Conservation (phyloP, 2,329 filamentous ascomycete genomes). For the Phialophora tarda region DNA sequence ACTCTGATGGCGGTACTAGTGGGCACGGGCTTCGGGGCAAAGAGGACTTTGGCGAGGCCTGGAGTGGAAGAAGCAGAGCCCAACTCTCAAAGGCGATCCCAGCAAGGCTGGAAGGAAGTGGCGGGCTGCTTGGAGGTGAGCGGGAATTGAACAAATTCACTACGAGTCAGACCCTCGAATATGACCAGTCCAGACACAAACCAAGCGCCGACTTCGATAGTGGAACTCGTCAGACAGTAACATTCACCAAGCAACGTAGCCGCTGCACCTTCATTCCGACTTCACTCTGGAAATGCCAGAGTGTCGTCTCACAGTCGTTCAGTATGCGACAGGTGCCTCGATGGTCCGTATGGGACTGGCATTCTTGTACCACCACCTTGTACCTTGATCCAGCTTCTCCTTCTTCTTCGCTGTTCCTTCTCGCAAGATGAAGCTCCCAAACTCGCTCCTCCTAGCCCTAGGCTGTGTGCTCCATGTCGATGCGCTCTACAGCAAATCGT, state of each 20-base stretch:
- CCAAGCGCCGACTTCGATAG: not conserved
- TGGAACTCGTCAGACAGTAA: not conserved
- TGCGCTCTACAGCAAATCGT: slow-evolving; percentile 82
- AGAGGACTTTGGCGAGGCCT: not conserved
- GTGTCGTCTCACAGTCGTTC: not conserved
- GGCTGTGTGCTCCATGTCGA: slow-evolving; percentile 64
- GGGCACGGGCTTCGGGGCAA: not conserved
- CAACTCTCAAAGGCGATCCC: not conserved
- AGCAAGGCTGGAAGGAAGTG: not conserved
- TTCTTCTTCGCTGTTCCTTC: not conserved
- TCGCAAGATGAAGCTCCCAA: slow-evolving; percentile 19
- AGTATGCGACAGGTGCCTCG: not conserved
- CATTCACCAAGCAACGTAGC: not conserved
- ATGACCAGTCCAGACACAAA: not conserved
- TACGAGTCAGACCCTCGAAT: not conserved
- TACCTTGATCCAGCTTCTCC: slow-evolving; percentile 26
- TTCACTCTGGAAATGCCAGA: not conserved
- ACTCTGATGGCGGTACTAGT: not conserved
- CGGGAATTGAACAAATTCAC: not conserved
- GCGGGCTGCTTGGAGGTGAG: not conserved
- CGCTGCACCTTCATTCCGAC: not conserved
- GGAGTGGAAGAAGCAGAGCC: not conserved
- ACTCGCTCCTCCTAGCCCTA: slow-evolving; percentile 50
- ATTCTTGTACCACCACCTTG: slow-evolving; percentile 34
- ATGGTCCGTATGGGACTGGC: slow-evolving; percentile 22